Evolutionary conservation across 2,329 filamentous ascomycete species (phyloP).

Genomic region (Dactylella cylindrospora): DNA sequence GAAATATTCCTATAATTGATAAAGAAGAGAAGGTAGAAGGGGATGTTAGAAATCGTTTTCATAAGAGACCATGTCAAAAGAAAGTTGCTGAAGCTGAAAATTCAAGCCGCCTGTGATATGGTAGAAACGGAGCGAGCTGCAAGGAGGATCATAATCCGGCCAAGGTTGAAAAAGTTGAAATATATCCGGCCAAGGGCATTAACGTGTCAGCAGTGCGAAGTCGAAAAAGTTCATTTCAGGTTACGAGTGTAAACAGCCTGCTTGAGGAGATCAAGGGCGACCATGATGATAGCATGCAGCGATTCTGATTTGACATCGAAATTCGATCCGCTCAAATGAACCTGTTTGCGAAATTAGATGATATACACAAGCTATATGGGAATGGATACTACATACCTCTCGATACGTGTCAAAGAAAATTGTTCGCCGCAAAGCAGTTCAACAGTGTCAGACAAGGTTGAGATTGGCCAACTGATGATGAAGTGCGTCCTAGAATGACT

Average conservation of each 20-base stretch:
- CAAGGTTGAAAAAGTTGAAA: constrained; percentile 12
- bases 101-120: constrained; percentile 10
- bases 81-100: constrained; percentile 11
- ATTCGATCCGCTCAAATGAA: constrained; percentile 9
- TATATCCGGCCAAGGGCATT: not conserved
- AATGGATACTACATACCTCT: constrained; percentile 5
- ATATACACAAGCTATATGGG: not conserved
- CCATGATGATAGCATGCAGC: constrained; percentile 7
- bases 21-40: constrained; percentile 55
- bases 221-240: constrained; percentile 10
- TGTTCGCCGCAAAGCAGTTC: not conserved
- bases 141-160: constrained; percentile 26
- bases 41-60: constrained; percentile 61
- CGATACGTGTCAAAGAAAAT: no score
- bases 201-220: constrained; percentile 14
- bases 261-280: constrained; percentile 14
- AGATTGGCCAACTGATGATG: not conserved
- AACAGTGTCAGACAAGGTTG: constrained; percentile 10
- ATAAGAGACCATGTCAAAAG: constrained; percentile 35
- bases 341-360: constrained; percentile 6
- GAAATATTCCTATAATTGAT: constrained; percentile 84
- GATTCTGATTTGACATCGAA: not conserved
- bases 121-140: constrained; percentile 12
- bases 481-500: constrained; percentile 1
- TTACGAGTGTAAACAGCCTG: constrained; percentile 9